Conservation (phyloP, 179 eudicot species). For the Heliamphora pulchella region DNA sequence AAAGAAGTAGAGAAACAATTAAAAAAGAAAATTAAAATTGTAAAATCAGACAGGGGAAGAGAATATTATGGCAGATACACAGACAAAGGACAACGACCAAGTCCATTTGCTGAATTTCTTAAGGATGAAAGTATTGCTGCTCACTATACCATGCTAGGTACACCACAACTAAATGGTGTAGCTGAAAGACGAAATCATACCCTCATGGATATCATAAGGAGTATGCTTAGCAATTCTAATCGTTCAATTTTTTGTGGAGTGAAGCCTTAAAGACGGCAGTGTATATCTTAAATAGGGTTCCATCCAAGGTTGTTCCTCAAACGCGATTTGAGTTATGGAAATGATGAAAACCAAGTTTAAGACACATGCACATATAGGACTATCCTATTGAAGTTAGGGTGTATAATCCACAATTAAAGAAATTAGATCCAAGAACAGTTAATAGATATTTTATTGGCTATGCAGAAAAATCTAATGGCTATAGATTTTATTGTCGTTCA, state of each 20-base stretch:
- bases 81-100: background rate
- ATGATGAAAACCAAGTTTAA: background rate
- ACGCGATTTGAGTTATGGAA: background rate
- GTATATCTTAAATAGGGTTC: background rate
- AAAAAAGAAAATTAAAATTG: constrained; percentile 1
- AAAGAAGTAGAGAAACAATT: background rate
- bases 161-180: background rate
- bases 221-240: background rate
- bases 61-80: background rate
- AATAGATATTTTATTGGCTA: background rate
- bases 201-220: background rate
- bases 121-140: background rate
- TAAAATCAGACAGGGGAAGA: background rate
- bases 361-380: background rate
- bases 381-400: background rate
- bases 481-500: too few relatives aligned
- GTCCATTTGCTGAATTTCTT: background rate
- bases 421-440: background rate
- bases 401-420: background rate
- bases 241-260: background rate
- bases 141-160: background rate
- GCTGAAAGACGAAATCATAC: background rate
- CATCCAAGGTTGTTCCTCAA: background rate
- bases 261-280: background rate
- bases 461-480: background rate